Evolutionary conservation across 164 flowering plant genomes (phyloP), one percentile per base, ranked within the genome.

Genomic region (Vitis riparia): DNA sequence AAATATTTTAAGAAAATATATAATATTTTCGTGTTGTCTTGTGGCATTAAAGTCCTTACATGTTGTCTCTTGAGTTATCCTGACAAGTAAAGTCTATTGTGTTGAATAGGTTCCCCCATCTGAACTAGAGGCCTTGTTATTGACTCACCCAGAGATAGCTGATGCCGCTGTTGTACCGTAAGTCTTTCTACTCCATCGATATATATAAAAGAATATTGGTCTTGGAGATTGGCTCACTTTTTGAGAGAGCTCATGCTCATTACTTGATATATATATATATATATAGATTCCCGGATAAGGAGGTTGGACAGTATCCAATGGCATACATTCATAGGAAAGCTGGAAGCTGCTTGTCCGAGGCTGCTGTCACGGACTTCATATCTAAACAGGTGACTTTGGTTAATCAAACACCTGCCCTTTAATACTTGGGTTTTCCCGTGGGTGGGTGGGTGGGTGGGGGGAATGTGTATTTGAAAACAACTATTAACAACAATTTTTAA

Each of bases 81-180:
- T 23, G 23, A 1, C 1, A 23, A 23, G 1, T 23, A 1, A 23
- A 23, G 23, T 23, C 23, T 23, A 23, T 23, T 23, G 23, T 62
- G 32, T 70, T 51, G 8, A 23, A 23, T 63, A 93, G 98, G 98
- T 92, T 55, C 87, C 99, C 62, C 99, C 99, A 2, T 98, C 99
- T 15, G 99, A 95, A 70, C 69, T 92, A 59, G 97, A 90, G 72
- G 91, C 94, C 9, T 71, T 92, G 76, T 68, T 92, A 59, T 89
- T 87, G 30, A 71, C 92, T 32, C 98, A 95, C 68, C 89, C 94
- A 0, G 81, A 89, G 56, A 83, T 95, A 3, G 69, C 72, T 11
- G 99, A 95, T 81, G 92, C 87, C 73, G 99, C 97, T 16, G 99
- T 92, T 51, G 88, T 95, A 16, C 99, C 98, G 99, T 95, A 76